phyloP scores from a whole-genome alignment of 768 basidiomycete genomes.

The Roridomyces roridus region DNA sequence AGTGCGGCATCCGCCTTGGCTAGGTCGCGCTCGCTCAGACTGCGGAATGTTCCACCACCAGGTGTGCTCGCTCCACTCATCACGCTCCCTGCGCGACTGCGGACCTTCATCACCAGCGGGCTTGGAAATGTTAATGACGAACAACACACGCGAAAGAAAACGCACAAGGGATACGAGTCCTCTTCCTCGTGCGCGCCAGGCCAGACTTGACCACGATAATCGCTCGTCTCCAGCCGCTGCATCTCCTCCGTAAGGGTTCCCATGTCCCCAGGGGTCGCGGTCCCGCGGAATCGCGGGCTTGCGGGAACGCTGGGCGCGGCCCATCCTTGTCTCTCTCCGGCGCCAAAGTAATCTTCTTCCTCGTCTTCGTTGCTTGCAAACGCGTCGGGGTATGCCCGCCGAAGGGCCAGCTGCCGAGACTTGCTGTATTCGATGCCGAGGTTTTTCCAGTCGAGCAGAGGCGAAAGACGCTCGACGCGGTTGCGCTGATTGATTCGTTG shows the following conservation, averaged over 20 bases:
- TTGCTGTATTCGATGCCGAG: constrained; percentile 97
- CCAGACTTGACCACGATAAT: constrained; percentile 79
- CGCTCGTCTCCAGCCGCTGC: constrained; percentile 86
- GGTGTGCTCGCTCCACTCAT: constrained; percentile 79
- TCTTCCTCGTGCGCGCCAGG: constrained; percentile 73
- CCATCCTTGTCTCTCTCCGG: constrained; percentile 62
- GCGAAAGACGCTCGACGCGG: constrained; percentile 92
- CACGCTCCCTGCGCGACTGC: constrained; percentile 81
- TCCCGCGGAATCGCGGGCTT: constrained; percentile 84
- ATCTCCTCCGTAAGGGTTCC: constrained; percentile 94
- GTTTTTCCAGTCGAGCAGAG: constrained; percentile 98
- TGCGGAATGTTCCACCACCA: constrained; percentile 80
- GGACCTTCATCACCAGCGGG: constrained; percentile 90
- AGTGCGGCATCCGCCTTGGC: constrained; percentile 88
- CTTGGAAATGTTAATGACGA: constrained; percentile 41
- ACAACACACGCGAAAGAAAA: constrained; percentile 23
- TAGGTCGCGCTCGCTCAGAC: constrained; percentile 87
- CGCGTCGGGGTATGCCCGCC: constrained; percentile 94
- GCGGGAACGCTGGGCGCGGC: constrained; percentile 83
- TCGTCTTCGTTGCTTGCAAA: constrained; percentile 68
- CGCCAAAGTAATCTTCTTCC: constrained; percentile 53
- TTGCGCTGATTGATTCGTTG: constrained; percentile 99
- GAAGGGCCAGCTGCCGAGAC: constrained; percentile 87
- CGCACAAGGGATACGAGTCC: constrained; percentile 88
- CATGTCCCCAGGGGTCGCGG: constrained; percentile 92